phyloP scores from a whole-genome alignment of 1,139 yeast genomes.

The Meyerozyma carpophila region DNA sequence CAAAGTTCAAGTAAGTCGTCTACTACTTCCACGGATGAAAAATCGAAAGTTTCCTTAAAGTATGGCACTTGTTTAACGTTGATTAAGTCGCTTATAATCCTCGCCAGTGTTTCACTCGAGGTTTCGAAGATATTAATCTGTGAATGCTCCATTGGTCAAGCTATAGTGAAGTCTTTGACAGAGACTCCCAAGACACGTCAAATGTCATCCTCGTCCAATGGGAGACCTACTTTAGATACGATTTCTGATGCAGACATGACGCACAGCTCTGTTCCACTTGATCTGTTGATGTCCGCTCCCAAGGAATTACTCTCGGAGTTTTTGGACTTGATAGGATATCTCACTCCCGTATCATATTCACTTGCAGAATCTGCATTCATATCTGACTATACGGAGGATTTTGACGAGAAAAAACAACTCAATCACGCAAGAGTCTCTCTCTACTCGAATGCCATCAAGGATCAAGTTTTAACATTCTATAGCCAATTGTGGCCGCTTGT shows the following conservation, averaged over 20 bases:
- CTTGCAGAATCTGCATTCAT: constrained; percentile 29
- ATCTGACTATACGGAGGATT: constrained; percentile 19
- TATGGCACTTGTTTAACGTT: constrained; percentile 33
- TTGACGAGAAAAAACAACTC: constrained; percentile 18
- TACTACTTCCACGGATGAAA: constrained; percentile 8
- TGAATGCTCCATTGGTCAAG: constrained; percentile 35
- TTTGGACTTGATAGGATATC: constrained; percentile 50
- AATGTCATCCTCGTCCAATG: neutral
- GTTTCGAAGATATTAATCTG: constrained; percentile 36
- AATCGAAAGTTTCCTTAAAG: constrained; percentile 19
- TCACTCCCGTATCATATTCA: constrained; percentile 46
- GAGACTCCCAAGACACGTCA: constrained; percentile 22
- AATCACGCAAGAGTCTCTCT: constrained; percentile 12
- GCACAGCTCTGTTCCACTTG: constrained; percentile 42
- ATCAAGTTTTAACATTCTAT: constrained; percentile 31
- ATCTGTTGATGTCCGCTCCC: constrained; percentile 71
- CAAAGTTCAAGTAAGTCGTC: constrained; percentile 26
- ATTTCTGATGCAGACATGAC: constrained; percentile 1
- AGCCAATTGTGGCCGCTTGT: constrained; percentile 54
- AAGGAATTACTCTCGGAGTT: constrained; percentile 57
- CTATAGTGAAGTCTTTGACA: constrained; percentile 42
- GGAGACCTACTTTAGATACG: constrained; percentile 2
- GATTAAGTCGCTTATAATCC: constrained; percentile 36
- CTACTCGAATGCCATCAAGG: neutral
- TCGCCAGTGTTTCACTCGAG: constrained; percentile 33